Percentiles rank a stretch among this genome's conserved stretches.
Evolutionary conservation across 495 filamentous ascomycete species (phyloP).

Genomic region (Oidiodendron maius): DNA sequence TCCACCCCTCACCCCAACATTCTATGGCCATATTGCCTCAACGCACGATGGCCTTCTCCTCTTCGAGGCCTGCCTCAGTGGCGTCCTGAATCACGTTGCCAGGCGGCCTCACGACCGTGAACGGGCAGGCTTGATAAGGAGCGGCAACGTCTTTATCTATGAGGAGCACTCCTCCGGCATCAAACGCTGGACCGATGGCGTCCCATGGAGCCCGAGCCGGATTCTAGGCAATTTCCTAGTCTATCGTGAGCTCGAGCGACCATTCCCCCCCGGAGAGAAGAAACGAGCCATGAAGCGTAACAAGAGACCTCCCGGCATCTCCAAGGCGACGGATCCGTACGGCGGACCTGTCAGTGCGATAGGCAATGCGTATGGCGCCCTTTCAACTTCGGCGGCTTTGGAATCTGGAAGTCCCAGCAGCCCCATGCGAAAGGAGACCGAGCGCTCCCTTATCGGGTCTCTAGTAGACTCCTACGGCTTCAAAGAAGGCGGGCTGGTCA

Average conservation of each 20-base stretch:
- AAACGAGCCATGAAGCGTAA: slow-evolving; percentile 76
- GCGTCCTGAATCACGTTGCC: slow-evolving; percentile 63
- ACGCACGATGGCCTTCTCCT: slow-evolving; percentile 72
- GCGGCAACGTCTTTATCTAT: slow-evolving; percentile 85
- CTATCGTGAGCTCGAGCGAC: slow-evolving; percentile 79
- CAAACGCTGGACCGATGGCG: slow-evolving; percentile 90
- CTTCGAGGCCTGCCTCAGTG: slow-evolving; percentile 68
- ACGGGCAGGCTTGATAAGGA: slow-evolving; percentile 63
- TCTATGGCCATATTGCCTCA: slow-evolving; percentile 59
- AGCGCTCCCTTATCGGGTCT: slow-evolving; percentile 72
- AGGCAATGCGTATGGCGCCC: slow-evolving; percentile 18
- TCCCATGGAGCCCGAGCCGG: slow-evolving; percentile 84
- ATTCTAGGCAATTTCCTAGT: slow-evolving; percentile 85
- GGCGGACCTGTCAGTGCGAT: slow-evolving; percentile 7
- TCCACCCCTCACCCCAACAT: slow-evolving; percentile 40
- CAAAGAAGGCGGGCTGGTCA: slow-evolving; percentile 76
- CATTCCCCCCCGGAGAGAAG: slow-evolving; percentile 83
- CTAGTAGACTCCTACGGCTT: slow-evolving; percentile 83
- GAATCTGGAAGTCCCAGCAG: slow-evolving; percentile 31
- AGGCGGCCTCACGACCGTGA: slow-evolving; percentile 84
- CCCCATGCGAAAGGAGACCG: slow-evolving; percentile 31
- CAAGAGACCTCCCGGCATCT: slow-evolving; percentile 23
- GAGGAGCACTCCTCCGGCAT: slow-evolving; percentile 84
- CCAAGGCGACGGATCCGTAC: slow-evolving; percentile 16
- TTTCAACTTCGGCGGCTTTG: slow-evolving; percentile 28